These are phyloP conservation scores for Talaromyces sp. DNA, from an alignment of 2,329 filamentous ascomycete genomes.

Conservation along the genomic window DNA sequence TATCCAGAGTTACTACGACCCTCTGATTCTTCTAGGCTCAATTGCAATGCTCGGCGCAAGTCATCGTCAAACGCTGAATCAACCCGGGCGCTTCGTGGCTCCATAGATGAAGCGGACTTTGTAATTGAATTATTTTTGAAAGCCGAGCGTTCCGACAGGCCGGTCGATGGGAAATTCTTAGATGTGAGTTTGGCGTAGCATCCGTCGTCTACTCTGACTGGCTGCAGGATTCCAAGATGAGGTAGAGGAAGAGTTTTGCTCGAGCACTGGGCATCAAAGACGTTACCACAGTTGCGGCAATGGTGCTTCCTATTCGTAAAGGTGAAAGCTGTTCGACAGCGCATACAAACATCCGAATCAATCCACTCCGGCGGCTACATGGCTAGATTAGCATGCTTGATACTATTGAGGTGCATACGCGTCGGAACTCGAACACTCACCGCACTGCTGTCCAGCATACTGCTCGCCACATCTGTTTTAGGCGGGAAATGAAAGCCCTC, in stretches of 20 bases:
- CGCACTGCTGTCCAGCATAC: constrained; percentile 95
- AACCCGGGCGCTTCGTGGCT: constrained; percentile 79
- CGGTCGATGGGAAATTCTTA: constrained; percentile 47
- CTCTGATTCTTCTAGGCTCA: constrained; percentile 93
- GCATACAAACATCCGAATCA: constrained; percentile 97
- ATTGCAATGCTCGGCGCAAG: constrained; percentile 83
- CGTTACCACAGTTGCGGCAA: constrained; percentile 94
- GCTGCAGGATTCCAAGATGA: constrained; percentile 83
- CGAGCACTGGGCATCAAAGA: constrained; percentile 93
- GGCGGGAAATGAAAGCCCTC: constrained; percentile 91
- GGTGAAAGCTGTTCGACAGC: constrained; percentile 88
- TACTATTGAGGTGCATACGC: not conserved
- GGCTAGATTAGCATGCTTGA: not conserved
- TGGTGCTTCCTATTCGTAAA: constrained; percentile 99
- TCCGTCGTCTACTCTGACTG: constrained; percentile 92
- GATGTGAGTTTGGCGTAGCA: constrained; percentile 86
- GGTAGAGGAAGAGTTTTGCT: constrained; percentile 82
- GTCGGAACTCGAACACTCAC: constrained; percentile 48
- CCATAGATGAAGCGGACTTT: constrained; percentile 72
- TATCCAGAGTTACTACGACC: constrained; percentile 65
- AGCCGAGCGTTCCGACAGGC: constrained; percentile 33
- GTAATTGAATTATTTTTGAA: constrained; percentile 47
- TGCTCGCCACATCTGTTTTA: constrained; percentile 78
- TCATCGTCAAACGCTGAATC: constrained; percentile 94
- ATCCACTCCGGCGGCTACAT: constrained; percentile 87